Evolutionary conservation across 257 asterid genomes (phyloP).

Genomic region (Leptodermis oblonga): DNA sequence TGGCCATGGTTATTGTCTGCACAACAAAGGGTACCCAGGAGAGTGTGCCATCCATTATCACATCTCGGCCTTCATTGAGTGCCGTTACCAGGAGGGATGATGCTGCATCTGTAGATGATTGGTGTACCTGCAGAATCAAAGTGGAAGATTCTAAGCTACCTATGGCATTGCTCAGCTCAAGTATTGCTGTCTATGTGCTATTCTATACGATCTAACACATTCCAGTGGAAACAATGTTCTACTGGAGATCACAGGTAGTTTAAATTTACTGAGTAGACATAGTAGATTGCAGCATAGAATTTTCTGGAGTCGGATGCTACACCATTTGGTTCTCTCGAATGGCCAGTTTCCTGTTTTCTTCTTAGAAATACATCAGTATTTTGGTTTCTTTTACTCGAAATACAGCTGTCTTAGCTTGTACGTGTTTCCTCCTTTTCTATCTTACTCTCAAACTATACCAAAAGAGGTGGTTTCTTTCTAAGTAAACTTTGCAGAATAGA

Average conservation of each 20-base stretch:
- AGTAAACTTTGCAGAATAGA: not conserved
- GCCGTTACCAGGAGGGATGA: slow-evolving; percentile 94
- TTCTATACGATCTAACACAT: not conserved
- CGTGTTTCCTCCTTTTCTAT: too few relatives aligned
- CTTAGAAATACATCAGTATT: not conserved
- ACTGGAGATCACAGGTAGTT: not conserved
- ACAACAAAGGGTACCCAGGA: slow-evolving; percentile 91
- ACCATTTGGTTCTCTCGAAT: not conserved
- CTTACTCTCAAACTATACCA: not conserved
- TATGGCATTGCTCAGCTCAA: not conserved
- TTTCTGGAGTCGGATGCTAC: not conserved
- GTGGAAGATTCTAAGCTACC: not conserved
- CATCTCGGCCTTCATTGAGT: slow-evolving; percentile 86
- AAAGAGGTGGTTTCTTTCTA: not conserved
- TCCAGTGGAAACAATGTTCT: not conserved
- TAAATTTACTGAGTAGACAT: not conserved
- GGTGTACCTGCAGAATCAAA: slow-evolving; percentile 60
- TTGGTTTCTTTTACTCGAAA: not conserved
- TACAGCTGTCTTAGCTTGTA: not conserved
- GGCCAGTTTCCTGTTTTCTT: not conserved
- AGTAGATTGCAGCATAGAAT: not conserved
- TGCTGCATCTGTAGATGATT: slow-evolving; percentile 94
- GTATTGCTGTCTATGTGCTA: not conserved
- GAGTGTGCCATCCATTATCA: slow-evolving; percentile 93
- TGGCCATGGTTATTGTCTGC: slow-evolving; percentile 88